Percentiles rank a stretch among this genome's conserved stretches.
Evolutionary conservation across 164 flowering plant genomes (phyloP).

Genomic region (Houttuynia cordata): DNA sequence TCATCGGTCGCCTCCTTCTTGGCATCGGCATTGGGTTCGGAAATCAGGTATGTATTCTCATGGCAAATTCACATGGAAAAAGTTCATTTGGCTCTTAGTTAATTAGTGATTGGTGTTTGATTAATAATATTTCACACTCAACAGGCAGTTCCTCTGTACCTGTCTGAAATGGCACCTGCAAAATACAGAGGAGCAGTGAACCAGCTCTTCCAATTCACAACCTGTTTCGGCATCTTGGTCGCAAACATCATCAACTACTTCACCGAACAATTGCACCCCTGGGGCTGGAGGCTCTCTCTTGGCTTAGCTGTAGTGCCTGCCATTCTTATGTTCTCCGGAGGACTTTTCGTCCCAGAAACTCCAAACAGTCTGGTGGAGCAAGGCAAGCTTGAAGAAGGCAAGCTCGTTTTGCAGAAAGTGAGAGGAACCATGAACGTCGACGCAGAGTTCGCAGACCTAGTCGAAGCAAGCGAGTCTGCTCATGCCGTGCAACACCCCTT

Average conservation of each 20-base stretch:
- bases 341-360: slow-evolving; percentile 76
- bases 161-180: slow-evolving; percentile 92
- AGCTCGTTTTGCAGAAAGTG: slow-evolving; percentile 42
- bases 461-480: slow-evolving; percentile 67
- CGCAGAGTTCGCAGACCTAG: slow-evolving; percentile 67
- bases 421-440: slow-evolving; percentile 70
- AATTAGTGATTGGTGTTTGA: too few species aligned
- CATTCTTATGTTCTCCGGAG: slow-evolving; percentile 61
- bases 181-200: slow-evolving; percentile 72
- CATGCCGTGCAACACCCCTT: slow-evolving; percentile 64
- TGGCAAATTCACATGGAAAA: too few species aligned
- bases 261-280: slow-evolving; percentile 59
- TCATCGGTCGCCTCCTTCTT: slow-evolving; percentile 65
- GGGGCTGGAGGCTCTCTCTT: slow-evolving; percentile 94
- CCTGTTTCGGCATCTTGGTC: slow-evolving; percentile 56
- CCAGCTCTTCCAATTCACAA: slow-evolving; percentile 71
- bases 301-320: slow-evolving; percentile 75
- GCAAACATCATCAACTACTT: slow-evolving; percentile 68
- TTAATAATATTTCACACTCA: background rate
- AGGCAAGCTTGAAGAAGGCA: slow-evolving; percentile 54
- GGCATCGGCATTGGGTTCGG: slow-evolving; percentile 89
- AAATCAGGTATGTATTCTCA: slow-evolving; percentile 61
- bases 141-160: slow-evolving; percentile 87
- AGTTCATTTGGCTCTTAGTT: too few species aligned
- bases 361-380: slow-evolving; percentile 89